Percentiles rank a stretch among this genome's conserved stretches.
phyloP scores from a whole-genome alignment of 441 rosid species.

The Eutrema salsugineum region DNA sequence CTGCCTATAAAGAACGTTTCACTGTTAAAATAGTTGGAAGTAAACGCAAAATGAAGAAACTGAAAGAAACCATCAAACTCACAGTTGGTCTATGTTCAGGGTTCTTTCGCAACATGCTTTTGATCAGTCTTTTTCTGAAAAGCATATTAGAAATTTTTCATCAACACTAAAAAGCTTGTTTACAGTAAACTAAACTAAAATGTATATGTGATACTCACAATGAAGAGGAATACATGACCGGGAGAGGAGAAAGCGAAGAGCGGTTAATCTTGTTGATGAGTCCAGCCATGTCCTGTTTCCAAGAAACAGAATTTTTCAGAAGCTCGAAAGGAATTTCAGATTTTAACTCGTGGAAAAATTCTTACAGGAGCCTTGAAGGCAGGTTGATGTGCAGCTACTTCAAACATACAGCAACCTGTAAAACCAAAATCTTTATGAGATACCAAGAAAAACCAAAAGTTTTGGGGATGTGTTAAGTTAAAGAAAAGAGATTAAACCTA shows the following conservation, averaged over 20 bases:
- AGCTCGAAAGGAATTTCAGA: neutral
- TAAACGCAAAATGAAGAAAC: neutral
- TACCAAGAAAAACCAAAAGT: constrained; percentile 2
- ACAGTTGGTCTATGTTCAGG: constrained; percentile 97
- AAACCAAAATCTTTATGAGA: constrained; percentile 22
- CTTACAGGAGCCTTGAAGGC: constrained; percentile 92
- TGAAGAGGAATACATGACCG: constrained; percentile 77
- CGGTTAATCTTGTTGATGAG: constrained; percentile 93
- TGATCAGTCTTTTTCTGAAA: constrained; percentile 81
- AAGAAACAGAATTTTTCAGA: constrained; percentile 1
- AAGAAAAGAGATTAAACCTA: constrained; percentile 43
- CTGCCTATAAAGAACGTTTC: constrained; percentile 51
- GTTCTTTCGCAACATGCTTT: constrained; percentile 92
- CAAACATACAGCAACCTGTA: constrained; percentile 96
- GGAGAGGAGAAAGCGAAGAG: constrained; percentile 87
- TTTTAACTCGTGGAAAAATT: neutral
- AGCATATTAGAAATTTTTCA: neutral
- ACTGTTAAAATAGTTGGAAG: constrained; percentile 2
- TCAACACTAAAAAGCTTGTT: neutral
- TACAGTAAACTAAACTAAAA: neutral
- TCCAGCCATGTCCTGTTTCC: constrained; percentile 84
- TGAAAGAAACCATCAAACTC: constrained; percentile 33
- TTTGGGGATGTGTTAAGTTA: neutral
- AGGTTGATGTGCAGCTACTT: constrained; percentile 95
- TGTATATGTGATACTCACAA: constrained; percentile 51